Conservation (phyloP, 148 eudicot genomes). For the Vaccinium darrowii region DNA sequence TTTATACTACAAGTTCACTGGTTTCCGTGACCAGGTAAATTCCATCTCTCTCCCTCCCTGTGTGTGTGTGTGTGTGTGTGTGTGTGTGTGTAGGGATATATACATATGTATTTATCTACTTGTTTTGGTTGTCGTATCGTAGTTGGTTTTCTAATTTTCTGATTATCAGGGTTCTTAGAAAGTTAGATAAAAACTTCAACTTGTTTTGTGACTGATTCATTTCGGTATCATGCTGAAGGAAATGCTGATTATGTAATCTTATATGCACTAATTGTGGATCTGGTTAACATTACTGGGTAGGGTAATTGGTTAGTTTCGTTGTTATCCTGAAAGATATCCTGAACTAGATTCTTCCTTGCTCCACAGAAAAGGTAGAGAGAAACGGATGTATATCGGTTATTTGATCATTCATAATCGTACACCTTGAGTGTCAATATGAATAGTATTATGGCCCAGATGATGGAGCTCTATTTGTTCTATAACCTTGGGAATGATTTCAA, state of each 20-base stretch:
- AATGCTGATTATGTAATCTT: not conserved
- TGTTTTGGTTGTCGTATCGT: not conserved
- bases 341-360: not conserved
- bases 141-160: not conserved
- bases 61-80: too few relatives aligned
- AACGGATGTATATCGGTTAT: not conserved
- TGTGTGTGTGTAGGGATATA: not conserved
- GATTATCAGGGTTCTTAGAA: too few relatives aligned
- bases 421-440: not conserved
- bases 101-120: not conserved
- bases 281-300: not conserved
- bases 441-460: not conserved
- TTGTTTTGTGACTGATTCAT: not conserved
- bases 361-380: not conserved
- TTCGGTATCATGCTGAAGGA: not conserved
- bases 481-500: not conserved
- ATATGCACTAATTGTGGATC: not conserved
- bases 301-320: too few relatives aligned
- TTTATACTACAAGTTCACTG: conserved; percentile 80
- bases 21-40: conserved; percentile 81
- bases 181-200: too few relatives aligned
- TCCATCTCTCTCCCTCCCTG: not conserved
- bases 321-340: too few relatives aligned
- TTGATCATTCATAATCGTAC: not conserved
- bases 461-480: not conserved